A percentile compares a stretch with the other conserved stretches of the same genome.
Evolutionary conservation across 352 stramenopile species (phyloP).

Genomic region (Phytopythium sindhum): DNA sequence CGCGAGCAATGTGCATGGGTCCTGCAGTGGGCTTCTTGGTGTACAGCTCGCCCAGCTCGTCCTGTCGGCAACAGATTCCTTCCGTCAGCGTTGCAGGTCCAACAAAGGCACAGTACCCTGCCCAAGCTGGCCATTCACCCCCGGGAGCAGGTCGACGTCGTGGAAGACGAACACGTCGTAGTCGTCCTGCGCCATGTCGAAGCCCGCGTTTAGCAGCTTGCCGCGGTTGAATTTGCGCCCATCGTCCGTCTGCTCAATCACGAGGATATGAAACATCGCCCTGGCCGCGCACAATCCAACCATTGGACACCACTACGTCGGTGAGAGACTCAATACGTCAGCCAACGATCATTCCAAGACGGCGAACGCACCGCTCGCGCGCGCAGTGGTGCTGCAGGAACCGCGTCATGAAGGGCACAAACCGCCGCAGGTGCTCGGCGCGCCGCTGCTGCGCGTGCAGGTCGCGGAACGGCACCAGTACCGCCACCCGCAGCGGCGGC

Average conservation of each 20-base stretch:
- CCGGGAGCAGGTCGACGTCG: slow-evolving; percentile 94
- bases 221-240: slow-evolving; percentile 95
- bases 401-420: slow-evolving; percentile 90
- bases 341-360: neutral
- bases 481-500: slow-evolving; percentile 33
- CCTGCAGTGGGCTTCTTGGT: slow-evolving; percentile 42
- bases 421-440: slow-evolving; percentile 81
- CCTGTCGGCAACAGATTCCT: slow-evolving; percentile 12
- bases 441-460: slow-evolving; percentile 87
- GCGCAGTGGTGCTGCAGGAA: slow-evolving; percentile 60
- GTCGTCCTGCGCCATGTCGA: slow-evolving; percentile 83
- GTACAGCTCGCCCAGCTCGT: slow-evolving; percentile 83
- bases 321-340: neutral
- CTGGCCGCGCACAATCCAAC: slow-evolving; percentile 12
- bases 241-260: slow-evolving; percentile 94
- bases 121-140: slow-evolving; percentile 12
- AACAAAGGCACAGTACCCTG: neutral
- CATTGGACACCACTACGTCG: no score
- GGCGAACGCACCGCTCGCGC: neutral
- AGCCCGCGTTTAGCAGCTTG: slow-evolving; percentile 96
- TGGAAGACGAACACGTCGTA: slow-evolving; percentile 93
- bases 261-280: slow-evolving; percentile 88
- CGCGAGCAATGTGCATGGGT: slow-evolving; percentile 92
- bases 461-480: slow-evolving; percentile 95
- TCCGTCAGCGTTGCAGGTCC: neutral